A percentile compares a stretch with the other conserved stretches of the same genome.
Conservation (phyloP, 345 rosid genomes). For the Eucalyptus pauciflora region DNA sequence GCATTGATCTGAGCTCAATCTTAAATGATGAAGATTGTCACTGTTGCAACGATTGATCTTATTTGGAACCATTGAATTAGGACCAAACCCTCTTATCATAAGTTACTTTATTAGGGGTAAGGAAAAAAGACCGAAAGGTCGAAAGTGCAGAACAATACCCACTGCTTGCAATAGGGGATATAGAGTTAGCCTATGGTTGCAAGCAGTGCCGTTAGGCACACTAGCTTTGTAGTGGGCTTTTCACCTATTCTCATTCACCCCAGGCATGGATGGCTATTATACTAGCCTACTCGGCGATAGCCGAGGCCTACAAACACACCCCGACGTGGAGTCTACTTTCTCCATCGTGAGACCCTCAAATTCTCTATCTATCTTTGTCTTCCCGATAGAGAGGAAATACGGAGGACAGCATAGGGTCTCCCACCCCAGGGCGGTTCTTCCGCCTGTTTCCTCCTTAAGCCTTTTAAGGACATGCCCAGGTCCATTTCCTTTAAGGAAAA, state of each 20-base stretch:
- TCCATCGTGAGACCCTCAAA: rapidly evolving
- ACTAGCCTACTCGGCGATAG: rapidly evolving
- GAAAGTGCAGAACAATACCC: neutral
- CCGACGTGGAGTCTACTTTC: rapidly evolving
- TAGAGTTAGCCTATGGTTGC: rapidly evolving
- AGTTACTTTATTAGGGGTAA: neutral
- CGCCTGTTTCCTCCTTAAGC: too few species aligned
- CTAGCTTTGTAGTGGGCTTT: too few species aligned
- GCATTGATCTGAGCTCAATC: neutral
- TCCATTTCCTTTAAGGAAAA: neutral
- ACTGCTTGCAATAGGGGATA: rapidly evolving
- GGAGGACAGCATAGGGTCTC: rapidly evolving
- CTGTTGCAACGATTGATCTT: neutral
- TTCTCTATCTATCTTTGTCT: rapidly evolving
- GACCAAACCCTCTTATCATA: neutral
- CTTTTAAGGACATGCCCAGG: too few species aligned
- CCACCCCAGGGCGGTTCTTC: rapidly evolving
- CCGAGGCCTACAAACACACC: too few species aligned
- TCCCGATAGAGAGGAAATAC: too few species aligned
- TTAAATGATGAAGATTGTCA: neutral
- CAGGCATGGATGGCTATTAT: rapidly evolving
- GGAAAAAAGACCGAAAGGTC: neutral
- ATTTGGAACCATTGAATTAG: neutral
- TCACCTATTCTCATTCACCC: too few species aligned
- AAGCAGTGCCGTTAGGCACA: rapidly evolving